Percentiles rank a stretch among this genome's conserved stretches.
These are phyloP conservation scores for Prunus yedoensis DNA, from an alignment of 331 rosid species.

Conservation along the genomic window DNA sequence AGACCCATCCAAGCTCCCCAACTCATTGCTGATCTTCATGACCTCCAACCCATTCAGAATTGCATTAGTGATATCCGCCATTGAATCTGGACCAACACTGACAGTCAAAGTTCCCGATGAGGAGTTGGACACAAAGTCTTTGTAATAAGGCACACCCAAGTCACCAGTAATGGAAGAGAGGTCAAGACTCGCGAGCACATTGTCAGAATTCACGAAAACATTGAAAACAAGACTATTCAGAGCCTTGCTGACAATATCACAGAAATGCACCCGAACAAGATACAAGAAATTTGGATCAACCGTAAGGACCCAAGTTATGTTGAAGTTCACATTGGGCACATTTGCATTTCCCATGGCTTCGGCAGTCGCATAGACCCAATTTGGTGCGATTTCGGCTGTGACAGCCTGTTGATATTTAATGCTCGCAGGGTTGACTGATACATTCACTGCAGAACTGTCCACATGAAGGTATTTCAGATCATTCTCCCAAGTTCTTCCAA, in stretches of 20 bases:
- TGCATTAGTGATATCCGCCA: conserved; percentile 63
- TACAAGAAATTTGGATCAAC: conserved; percentile 71
- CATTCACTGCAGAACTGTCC: conserved; percentile 66
- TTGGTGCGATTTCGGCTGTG: conserved; percentile 79
- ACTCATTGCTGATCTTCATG: conserved; percentile 69
- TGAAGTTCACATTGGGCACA: conserved; percentile 68
- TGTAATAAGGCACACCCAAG: conserved; percentile 66
- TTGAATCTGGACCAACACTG: conserved; percentile 78
- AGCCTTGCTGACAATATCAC: conserved; percentile 78
- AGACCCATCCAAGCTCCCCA: conserved; percentile 66
- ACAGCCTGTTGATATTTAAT: conserved; percentile 53
- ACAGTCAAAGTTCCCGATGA: conserved; percentile 58
- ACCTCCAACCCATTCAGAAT: conserved; percentile 84
- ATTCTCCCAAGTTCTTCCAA: conserved; percentile 91
- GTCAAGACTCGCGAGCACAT: conserved; percentile 63
- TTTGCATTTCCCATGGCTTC: conserved; percentile 83
- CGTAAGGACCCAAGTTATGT: conserved; percentile 82
- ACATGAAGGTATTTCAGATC: conserved; percentile 78
- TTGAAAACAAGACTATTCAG: conserved; percentile 71
- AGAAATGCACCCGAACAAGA: conserved; percentile 75
- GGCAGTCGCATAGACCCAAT: conserved; percentile 88
- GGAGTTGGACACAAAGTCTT: conserved; percentile 66
- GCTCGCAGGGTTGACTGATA: conserved; percentile 53
- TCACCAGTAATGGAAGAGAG: conserved; percentile 59
- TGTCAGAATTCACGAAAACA: conserved; percentile 65